phyloP scores from a whole-genome alignment of 2,329 filamentous ascomycete species.

The Myriosclerotinia duriaeana region DNA sequence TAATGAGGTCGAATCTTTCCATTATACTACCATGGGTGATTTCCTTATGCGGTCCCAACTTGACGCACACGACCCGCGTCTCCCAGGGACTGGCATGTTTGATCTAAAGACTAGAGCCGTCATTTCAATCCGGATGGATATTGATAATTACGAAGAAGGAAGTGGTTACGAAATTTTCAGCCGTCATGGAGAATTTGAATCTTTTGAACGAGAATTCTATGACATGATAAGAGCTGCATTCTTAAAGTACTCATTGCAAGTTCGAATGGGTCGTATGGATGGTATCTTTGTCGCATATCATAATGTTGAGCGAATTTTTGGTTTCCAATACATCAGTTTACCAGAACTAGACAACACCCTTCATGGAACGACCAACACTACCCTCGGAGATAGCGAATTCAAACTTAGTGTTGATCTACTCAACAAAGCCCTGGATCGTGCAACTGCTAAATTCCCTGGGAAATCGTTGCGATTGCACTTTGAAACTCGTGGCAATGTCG shows the following conservation, averaged over 20 bases:
- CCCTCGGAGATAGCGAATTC: slow-evolving; percentile 81
- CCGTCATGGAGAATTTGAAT: slow-evolving; percentile 77
- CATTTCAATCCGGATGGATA: slow-evolving; percentile 86
- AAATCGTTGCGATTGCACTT: slow-evolving; percentile 77
- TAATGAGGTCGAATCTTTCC: slow-evolving; percentile 73
- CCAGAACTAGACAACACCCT: slow-evolving; percentile 85
- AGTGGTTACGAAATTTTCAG: slow-evolving; percentile 82
- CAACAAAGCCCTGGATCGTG: slow-evolving; percentile 75
- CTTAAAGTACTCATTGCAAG: slow-evolving; percentile 94
- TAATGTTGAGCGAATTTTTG: slow-evolving; percentile 92
- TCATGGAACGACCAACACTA: slow-evolving; percentile 70
- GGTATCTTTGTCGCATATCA: slow-evolving; percentile 97
- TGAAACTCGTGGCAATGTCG: slow-evolving; percentile 62
- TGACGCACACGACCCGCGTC: slow-evolving; percentile 79
- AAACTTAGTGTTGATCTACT: slow-evolving; percentile 74
- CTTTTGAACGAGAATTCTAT: slow-evolving; percentile 92
- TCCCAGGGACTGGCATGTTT: slow-evolving; percentile 91
- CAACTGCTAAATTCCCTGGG: slow-evolving; percentile 71
- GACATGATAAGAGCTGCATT: slow-evolving; percentile 96
- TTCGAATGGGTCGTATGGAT: slow-evolving; percentile 96
- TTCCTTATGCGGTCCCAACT: slow-evolving; percentile 95
- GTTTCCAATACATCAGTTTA: slow-evolving; percentile 90
- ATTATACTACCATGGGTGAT: slow-evolving; percentile 83
- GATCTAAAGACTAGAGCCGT: slow-evolving; percentile 95
- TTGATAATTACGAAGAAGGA: slow-evolving; percentile 67